Conservation (phyloP, 768 basidiomycete genomes). For the Auricularia cornea region DNA sequence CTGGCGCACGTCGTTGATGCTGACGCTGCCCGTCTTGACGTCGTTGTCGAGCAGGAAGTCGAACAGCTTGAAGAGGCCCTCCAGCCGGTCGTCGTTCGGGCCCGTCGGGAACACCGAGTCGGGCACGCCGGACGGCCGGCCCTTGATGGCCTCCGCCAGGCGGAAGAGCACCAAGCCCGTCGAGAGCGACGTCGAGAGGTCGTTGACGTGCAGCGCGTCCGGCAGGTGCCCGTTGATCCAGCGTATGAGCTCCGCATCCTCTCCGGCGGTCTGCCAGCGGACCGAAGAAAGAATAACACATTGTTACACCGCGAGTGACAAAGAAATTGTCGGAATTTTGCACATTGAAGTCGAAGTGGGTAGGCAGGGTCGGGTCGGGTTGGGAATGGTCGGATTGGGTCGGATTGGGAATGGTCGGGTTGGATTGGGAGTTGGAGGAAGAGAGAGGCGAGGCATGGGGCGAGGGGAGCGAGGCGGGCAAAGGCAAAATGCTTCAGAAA, state of each 20-base stretch:
- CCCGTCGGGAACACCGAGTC: slow-evolving; percentile 70
- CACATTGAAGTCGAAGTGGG: neutral
- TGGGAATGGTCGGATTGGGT: neutral
- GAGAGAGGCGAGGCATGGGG: too few species aligned
- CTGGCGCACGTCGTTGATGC: slow-evolving; percentile 85
- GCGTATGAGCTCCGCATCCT: slow-evolving; percentile 44
- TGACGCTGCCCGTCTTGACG: slow-evolving; percentile 83
- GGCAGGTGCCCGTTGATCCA: slow-evolving; percentile 91
- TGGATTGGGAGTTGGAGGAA: neutral
- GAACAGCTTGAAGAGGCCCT: slow-evolving; percentile 81
- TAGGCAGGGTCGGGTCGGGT: neutral
- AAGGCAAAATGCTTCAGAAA: neutral
- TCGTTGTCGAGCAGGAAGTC: slow-evolving; percentile 91
- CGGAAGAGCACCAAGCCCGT: slow-evolving; percentile 74
- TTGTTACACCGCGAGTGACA: neutral
- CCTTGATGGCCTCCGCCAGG: slow-evolving; percentile 74
- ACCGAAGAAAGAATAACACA: neutral
- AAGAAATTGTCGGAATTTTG: slow-evolving; percentile 3
- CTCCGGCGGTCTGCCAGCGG: neutral
- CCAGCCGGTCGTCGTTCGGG: slow-evolving; percentile 67
- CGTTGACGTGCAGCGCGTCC: slow-evolving; percentile 41
- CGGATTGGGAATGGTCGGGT: neutral
- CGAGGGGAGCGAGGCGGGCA: slow-evolving; percentile 7
- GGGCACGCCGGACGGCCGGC: slow-evolving; percentile 53
- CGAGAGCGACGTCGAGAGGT: slow-evolving; percentile 28